Base-by-base conservation (phyloP, 768 basidiomycete genomes). In the Auricularia sp. region DNA sequence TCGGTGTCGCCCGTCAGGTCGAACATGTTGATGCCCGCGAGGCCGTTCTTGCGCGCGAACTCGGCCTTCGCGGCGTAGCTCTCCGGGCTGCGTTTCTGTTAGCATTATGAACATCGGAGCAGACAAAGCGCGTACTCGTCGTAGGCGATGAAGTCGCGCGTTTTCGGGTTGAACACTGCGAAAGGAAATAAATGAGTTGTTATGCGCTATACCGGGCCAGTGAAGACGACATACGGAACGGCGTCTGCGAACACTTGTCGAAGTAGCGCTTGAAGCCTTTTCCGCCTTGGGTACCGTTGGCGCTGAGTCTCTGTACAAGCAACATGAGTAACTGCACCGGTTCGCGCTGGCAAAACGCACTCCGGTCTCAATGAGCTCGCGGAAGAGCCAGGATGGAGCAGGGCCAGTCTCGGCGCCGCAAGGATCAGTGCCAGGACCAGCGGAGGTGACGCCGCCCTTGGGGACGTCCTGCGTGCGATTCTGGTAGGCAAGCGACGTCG, bases 1-100 rank as follows among this genome's bases (percentile, higher is more conserved):
- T 59, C 23, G 56, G 56, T 59, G 34, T 59, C 56, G 23, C 56
- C 56, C 56, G 56, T 59, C 29, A 59, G 56, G 56, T 59, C 56
- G 56, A 59, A 59, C 56, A 59, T 59, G 34, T 59, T 59, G 56
- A 59, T 59, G 34, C 56, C 56, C 18, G 56, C 56, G 29, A 59
- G 23, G 7, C 56, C 56, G 34, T 59, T 29, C 56, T 59, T 29
- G 56, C 56, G 56, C 3, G 34, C 56, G 8, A 6, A 59, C 34
- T 59, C 23, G 14, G 56, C 56, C 56, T 59, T 59, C 6, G 29
- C 56, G 10, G 23, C 56, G 56, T 29, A 59, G 34, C 56, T 59
- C 34, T 23, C 29, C 29, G 56, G 29, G 34, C 56, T 59, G 23
- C 6, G 10, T 29, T 10, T 42, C 6, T 18, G 47, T 51, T 0